Evolutionary conservation across 441 rosid genomes (phyloP).

Genomic region (Mallotus repandus): DNA sequence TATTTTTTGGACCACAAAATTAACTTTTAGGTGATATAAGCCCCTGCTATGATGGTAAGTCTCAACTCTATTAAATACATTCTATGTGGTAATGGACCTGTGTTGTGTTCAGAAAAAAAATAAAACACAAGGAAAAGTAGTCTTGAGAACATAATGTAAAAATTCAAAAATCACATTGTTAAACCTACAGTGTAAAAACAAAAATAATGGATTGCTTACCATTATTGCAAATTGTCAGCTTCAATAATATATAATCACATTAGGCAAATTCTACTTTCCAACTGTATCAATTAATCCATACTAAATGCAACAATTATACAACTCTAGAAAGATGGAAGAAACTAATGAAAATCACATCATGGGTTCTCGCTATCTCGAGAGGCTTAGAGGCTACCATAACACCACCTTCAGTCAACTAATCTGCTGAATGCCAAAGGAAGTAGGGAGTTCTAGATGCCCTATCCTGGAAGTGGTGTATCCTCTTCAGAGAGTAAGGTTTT

Average conservation of each 20-base stretch:
- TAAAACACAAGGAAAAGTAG: too few relatives aligned
- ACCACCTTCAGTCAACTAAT: conserved; percentile 41
- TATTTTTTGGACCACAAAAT: too few relatives aligned
- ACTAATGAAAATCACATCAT: conserved; percentile 31
- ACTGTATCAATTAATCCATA: too few relatives aligned
- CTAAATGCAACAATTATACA: not conserved
- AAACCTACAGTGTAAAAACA: not conserved
- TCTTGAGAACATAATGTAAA: not conserved
- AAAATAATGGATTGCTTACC: conserved; percentile 40
- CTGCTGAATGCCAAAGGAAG: conserved; percentile 42
- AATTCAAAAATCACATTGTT: not conserved
- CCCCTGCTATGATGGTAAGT: too few relatives aligned
- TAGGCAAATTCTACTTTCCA: not conserved
- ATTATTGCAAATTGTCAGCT: conserved; percentile 97
- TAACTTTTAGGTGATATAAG: too few relatives aligned
- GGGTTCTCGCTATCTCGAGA: conserved; percentile 42
- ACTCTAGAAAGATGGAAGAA: not conserved
- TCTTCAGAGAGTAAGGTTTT: conserved; percentile 41
- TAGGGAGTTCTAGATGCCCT: conserved; percentile 39
- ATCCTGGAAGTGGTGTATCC: conserved; percentile 43
- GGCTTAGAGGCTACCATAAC: conserved; percentile 40
- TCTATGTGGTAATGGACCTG: too few relatives aligned
- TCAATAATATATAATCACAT: conserved; percentile 30
- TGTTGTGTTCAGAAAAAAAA: too few relatives aligned
- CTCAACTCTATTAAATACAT: too few relatives aligned